Conservation (phyloP, 2,329 filamentous ascomycete genomes). For the Graphilbum sp. region DNA sequence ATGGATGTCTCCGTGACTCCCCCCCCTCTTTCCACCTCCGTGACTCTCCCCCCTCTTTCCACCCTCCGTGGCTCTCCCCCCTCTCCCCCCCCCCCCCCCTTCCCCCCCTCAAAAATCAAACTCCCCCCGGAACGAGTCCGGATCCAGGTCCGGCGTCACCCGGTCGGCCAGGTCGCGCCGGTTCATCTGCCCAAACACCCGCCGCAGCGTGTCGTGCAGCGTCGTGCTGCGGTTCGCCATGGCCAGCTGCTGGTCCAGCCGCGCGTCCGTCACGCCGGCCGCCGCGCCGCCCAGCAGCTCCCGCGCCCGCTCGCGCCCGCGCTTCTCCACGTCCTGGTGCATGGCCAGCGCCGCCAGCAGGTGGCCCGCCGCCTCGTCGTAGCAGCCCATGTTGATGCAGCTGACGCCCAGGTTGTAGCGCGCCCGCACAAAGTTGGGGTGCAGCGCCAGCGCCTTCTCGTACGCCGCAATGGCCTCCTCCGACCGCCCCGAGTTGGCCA, state of each 20-base stretch:
- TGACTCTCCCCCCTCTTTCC: too few species aligned
- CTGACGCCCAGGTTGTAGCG: conserved; percentile 92
- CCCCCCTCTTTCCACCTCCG: too few species aligned
- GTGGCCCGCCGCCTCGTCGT: conserved; percentile 82
- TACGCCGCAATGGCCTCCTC: conserved; percentile 97
- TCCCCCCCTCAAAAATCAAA: conserved; percentile 57
- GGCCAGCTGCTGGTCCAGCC: conserved; percentile 75
- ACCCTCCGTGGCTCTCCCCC: not conserved
- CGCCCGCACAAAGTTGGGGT: conserved; percentile 92
- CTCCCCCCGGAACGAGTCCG: conserved; percentile 73
- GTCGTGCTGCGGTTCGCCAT: conserved; percentile 95
- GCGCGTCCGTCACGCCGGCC: conserved; percentile 40
- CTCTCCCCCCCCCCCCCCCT: not conserved
- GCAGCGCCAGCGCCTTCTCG: conserved; percentile 74
- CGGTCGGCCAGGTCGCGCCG: conserved; percentile 72
- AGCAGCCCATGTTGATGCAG: conserved; percentile 95
- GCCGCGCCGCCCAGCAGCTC: conserved; percentile 56
- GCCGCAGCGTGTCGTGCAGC: conserved; percentile 79
- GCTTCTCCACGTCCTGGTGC: conserved; percentile 85
- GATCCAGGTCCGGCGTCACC: conserved; percentile 80
- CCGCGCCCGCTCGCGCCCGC: conserved; percentile 65
- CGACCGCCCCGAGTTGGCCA: conserved; percentile 82
- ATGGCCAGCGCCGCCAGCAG: conserved; percentile 82
- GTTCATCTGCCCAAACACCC: conserved; percentile 96
- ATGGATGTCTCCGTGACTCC: too few species aligned